A percentile compares a stretch with the other conserved stretches of the same genome.
These are phyloP conservation scores for Krasilnikovozyma curviuscula DNA, from an alignment of 768 basidiomycete species.

Conservation along the genomic window DNA sequence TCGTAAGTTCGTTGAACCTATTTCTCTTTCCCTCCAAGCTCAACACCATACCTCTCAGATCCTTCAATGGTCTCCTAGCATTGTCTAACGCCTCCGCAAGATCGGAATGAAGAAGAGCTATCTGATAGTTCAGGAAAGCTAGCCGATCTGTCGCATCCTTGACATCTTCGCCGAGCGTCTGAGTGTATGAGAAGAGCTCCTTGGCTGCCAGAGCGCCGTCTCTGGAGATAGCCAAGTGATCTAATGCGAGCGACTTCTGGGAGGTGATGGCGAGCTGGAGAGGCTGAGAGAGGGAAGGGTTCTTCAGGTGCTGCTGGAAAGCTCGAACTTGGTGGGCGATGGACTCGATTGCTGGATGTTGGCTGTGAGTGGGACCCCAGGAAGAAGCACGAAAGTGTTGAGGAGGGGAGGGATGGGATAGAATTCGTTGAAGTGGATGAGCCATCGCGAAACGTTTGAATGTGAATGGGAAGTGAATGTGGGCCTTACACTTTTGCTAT, in stretches of 20 bases:
- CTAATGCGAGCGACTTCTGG: slow-evolving; percentile 1
- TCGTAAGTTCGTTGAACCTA: too few relatives aligned
- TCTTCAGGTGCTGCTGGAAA: slow-evolving; percentile 5
- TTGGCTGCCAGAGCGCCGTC: slow-evolving; percentile 4
- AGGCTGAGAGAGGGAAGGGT: background rate
- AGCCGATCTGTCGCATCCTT: slow-evolving; percentile 4
- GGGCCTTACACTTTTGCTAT: too few relatives aligned
- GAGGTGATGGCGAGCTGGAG: slow-evolving; percentile 5
- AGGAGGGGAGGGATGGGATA: background rate
- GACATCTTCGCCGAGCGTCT: background rate
- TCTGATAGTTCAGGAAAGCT: slow-evolving; percentile 1
- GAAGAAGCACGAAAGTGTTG: background rate
- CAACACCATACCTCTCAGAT: too few relatives aligned
- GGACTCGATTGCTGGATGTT: slow-evolving; percentile 6
- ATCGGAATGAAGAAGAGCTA: background rate
- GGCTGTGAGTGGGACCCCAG: background rate
- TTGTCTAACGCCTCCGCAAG: background rate
- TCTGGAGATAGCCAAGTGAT: background rate
- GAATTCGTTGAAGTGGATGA: too few relatives aligned
- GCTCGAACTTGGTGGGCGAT: slow-evolving; percentile 1
- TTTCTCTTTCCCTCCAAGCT: too few relatives aligned
- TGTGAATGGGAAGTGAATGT: too few relatives aligned
- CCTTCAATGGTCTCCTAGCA: background rate
- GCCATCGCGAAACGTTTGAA: too few relatives aligned
- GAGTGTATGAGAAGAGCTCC: slow-evolving; percentile 1